Evolutionary conservation across 225 moss, liverwort and hornwort genomes (phyloP), one percentile per base, ranked within the genome.

Genomic region (Bryum argenteum): DNA sequence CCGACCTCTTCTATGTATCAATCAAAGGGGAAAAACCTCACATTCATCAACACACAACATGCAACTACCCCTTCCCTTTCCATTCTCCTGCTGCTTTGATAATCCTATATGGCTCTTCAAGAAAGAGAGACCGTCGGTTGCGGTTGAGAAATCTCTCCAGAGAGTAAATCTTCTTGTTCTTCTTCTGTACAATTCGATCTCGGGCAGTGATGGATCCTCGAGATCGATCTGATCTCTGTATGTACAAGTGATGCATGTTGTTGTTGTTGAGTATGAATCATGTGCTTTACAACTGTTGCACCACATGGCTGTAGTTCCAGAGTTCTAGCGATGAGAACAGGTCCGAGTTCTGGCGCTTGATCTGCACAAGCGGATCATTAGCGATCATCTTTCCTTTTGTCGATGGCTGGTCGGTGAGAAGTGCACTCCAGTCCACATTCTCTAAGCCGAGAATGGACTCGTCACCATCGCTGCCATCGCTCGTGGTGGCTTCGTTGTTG

Each of bases 301-400:
- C 71, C 2, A 83, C 69, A 28, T 80, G 78, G 13, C 61, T 72
- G 80, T 83, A 86, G 54, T 70, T 80, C 86, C 86, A 86, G 45
- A 83, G 73, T 10, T 86, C 86, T 51, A 78, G 19, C 11, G 82
- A 67, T 17, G 86, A 83, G 78, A 86, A 86, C 16, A 86, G 56
- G 58, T 86, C 86, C 5, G 86, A 83, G 75, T 73, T 86, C 28
- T 78, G 83, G 6, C 73, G 80, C 75, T 75, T 86, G 38, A 83
- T 61, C 14, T 74, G 77, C 11, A 76, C 67, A 18, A 80, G 75
- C 13, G 40, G 17, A 41, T 75, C 74, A 0, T 39, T 9, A 14
- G 5, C n/a, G 14, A 2, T 58, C 67, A 41, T 38, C 75, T 67
- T 66, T 19, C 59, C 33, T 6, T 33, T 33, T 6, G 33, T 33